These are phyloP conservation scores for Lycium ferocissimum DNA, from an alignment of 257 asterid species.

Conservation along the genomic window DNA sequence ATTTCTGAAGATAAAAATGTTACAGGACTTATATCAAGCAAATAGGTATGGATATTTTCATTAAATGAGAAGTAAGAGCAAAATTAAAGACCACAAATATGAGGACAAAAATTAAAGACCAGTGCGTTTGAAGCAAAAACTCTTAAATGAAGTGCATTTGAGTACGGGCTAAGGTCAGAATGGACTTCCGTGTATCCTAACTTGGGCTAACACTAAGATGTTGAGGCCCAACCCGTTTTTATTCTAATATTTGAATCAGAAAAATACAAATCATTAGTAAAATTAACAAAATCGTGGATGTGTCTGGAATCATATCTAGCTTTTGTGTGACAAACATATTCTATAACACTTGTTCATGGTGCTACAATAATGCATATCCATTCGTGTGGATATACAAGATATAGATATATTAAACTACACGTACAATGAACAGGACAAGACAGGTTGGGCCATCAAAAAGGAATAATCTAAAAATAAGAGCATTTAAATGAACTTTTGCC, in stretches of 20 bases:
- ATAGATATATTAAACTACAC: background rate
- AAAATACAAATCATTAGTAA: background rate
- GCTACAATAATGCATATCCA: conserved; percentile 26
- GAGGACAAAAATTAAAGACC: too few relatives aligned
- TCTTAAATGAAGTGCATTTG: background rate
- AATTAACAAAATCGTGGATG: background rate
- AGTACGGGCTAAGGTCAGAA: background rate
- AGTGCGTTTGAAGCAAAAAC: too few relatives aligned
- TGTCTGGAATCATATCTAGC: conserved; percentile 27
- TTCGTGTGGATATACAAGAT: conserved; percentile 16
- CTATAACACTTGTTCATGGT: background rate
- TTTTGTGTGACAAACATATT: background rate
- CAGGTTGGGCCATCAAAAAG: conserved; percentile 20
- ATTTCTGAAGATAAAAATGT: too few relatives aligned
- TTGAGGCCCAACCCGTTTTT: background rate
- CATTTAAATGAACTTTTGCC: conserved; percentile 27
- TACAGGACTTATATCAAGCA: too few relatives aligned
- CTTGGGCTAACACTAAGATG: background rate
- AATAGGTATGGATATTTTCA: too few relatives aligned
- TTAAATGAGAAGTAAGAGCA: too few relatives aligned
- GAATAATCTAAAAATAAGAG: background rate
- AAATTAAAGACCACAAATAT: too few relatives aligned
- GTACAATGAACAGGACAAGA: conserved; percentile 15
- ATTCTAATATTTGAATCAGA: background rate
- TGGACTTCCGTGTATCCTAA: background rate